phyloP scores from a whole-genome alignment of 2,329 filamentous ascomycete species.

The Lachnellula hyalina region DNA sequence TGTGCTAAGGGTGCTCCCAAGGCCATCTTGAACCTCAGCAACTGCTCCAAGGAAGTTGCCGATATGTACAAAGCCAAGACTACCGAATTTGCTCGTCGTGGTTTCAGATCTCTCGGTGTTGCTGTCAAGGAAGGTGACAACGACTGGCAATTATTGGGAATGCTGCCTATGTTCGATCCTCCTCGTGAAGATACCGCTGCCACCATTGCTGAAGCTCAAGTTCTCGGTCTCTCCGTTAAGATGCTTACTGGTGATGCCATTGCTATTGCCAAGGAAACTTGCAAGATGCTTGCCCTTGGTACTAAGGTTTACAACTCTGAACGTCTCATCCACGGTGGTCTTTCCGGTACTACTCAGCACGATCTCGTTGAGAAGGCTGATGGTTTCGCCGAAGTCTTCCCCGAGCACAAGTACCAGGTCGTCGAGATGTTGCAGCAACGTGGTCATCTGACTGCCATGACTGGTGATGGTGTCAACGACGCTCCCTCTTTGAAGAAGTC shows the following conservation, averaged over 20 bases:
- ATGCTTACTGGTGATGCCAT: conserved; percentile 79
- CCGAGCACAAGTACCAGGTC: conserved; percentile 92
- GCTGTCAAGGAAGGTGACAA: conserved; percentile 73
- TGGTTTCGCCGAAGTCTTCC: conserved; percentile 92
- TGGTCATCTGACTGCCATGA: conserved; percentile 93
- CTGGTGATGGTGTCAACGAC: conserved; percentile 93
- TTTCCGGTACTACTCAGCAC: conserved; percentile 67
- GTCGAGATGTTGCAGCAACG: conserved; percentile 91
- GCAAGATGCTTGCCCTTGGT: conserved; percentile 74
- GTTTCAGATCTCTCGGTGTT: conserved; percentile 76
- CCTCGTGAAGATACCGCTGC: conserved; percentile 74
- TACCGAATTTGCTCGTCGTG: conserved; percentile 69
- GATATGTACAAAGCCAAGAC: conserved; percentile 67
- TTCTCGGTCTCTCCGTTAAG: conserved; percentile 72
- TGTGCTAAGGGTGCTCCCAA: conserved; percentile 76
- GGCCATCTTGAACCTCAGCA: conserved; percentile 64
- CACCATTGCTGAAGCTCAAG: conserved; percentile 70
- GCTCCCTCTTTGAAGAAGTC: conserved; percentile 90
- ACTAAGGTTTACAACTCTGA: conserved; percentile 80
- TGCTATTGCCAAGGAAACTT: conserved; percentile 75
- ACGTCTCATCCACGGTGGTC: conserved; percentile 70
- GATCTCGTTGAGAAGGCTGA: conserved; percentile 81
- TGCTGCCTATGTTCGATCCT: conserved; percentile 77
- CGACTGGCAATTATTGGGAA: conserved; percentile 65
- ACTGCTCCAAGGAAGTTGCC: conserved; percentile 60